A percentile compares a stretch with the other conserved stretches of the same genome.
Conservation (phyloP, 2,329 filamentous ascomycete genomes). For the Fusarium sp. region DNA sequence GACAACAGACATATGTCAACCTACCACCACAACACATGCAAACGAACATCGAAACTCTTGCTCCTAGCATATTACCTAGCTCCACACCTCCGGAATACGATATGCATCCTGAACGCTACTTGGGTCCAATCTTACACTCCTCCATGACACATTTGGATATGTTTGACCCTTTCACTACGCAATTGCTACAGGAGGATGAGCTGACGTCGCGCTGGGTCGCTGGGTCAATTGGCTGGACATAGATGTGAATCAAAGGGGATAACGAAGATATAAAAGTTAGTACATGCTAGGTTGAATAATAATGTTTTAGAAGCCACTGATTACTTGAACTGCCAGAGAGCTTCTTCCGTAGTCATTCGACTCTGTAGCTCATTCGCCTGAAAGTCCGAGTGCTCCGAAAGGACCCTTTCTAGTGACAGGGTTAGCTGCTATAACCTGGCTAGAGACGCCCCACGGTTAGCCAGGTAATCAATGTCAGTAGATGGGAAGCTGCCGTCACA, state of each 20-base stretch:
- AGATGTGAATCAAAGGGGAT: no score
- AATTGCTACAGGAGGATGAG: no score
- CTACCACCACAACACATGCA: not conserved
- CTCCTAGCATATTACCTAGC: no score
- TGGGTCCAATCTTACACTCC: not conserved
- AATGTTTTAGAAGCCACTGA: no score
- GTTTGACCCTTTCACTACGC: no score
- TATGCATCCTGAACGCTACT: no score
- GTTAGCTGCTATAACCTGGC: not conserved
- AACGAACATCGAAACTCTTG: not conserved
- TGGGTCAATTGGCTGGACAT: no score
- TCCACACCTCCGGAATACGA: no score
- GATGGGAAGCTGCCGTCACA: not conserved
- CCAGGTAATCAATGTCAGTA: slow-evolving; percentile 1
- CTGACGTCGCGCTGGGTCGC: no score
- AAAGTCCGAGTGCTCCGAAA: not conserved
- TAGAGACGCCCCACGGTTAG: not conserved
- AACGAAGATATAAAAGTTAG: no score
- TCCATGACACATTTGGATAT: not conserved
- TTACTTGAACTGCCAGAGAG: not conserved
- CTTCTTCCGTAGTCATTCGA: slow-evolving; percentile 1
- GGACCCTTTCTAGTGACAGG: slow-evolving; percentile 1
- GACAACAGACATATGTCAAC: not conserved
- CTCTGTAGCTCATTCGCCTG: slow-evolving; percentile 5
- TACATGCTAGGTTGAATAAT: no score